Evolutionary conservation across 2,329 filamentous ascomycete species (phyloP), one percentile per base, ranked within the genome.

Genomic region (Microcyclosporella mali): DNA sequence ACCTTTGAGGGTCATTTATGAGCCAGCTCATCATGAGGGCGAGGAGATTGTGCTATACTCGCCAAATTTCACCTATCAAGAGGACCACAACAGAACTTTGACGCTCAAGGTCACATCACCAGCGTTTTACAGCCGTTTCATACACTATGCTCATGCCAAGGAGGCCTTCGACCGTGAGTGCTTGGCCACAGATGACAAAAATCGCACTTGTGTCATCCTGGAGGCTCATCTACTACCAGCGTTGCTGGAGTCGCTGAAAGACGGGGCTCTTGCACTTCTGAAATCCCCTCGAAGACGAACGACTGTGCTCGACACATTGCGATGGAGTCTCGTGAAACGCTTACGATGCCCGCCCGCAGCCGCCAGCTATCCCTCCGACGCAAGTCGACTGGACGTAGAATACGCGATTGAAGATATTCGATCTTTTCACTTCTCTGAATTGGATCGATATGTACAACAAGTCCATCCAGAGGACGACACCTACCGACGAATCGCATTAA

Each of bases 71-170:
- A 59, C 75, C 12, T 44, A 61, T 16, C 56, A 67, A 29, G 53
- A 60, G 10, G 44, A 57, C 3, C 56, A 66, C 11, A 67, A 72
- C 50, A 53, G 46, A 47, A 61, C 70, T 1, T 38, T 84, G 4
- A 74, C 76, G 33, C 65, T 85, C 36, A 73, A 72, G 40, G 66
- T 85, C 3, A 60, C 83, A 15, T 82, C 78, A 0, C 82, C 83
- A 1, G 69, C 66, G 0, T 87, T 87, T 56, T 87, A 87, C 65
- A 72, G 75, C 10, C 73, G 81, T 19, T 79, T 85, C 36, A 70
- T 80, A 1, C 71, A 76, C 49, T 84, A 85, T 56, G 68, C 75
- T 0, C 71, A 82, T 55, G 75, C 78, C 16, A 70, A 77, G 14
- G 77, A 82, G 52, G 79, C 78, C 1, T 66, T 85, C 21, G 76